Evolutionary conservation across 2,329 filamentous ascomycete species (phyloP).

Genomic region (Erysiphe pulchra): DNA sequence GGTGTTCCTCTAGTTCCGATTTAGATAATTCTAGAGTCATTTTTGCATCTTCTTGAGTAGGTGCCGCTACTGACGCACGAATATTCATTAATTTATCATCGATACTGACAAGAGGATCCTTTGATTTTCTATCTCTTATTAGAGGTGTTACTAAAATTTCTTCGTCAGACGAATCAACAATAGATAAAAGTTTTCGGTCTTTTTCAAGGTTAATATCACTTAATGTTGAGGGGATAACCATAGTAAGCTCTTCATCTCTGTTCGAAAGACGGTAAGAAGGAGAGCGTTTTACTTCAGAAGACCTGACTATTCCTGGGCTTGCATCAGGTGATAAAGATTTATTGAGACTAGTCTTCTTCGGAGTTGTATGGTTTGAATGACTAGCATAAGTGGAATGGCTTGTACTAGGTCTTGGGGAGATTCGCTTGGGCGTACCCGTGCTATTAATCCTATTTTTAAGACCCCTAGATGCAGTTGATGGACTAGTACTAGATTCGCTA

Average conservation of each 20-base stretch:
- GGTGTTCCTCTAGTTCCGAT: too few species aligned
- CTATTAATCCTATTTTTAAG: conserved; percentile 22
- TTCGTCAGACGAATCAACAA: conserved; percentile 18
- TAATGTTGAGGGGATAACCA: too few species aligned
- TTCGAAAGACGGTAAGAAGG: too few species aligned
- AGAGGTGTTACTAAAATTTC: conserved; percentile 8
- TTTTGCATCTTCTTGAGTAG: too few species aligned
- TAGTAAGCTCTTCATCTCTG: too few species aligned
- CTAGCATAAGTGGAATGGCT: conserved; percentile 14
- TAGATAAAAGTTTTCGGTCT: conserved; percentile 11
- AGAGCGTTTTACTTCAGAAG: too few species aligned
- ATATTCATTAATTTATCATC: conserved; percentile 15
- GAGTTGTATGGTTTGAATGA: conserved; percentile 16
- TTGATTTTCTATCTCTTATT: conserved; percentile 25
- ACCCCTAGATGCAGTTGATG: conserved; percentile 13
- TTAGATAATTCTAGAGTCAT: too few species aligned
- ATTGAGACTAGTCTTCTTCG: conserved; percentile 15
- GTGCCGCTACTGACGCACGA: too few species aligned
- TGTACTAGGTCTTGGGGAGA: conserved; percentile 11
- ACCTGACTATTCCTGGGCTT: conserved; percentile 1
- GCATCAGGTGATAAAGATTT: conserved; percentile 5
- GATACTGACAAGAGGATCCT: conserved; percentile 28
- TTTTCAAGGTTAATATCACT: conserved; percentile 12
- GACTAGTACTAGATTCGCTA: conserved; percentile 11
- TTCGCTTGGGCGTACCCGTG: conserved; percentile 14